A percentile compares a stretch with the other conserved stretches of the same genome.
phyloP scores from a whole-genome alignment of 2,329 filamentous ascomycete genomes.

The Niveomyces coronatus region DNA sequence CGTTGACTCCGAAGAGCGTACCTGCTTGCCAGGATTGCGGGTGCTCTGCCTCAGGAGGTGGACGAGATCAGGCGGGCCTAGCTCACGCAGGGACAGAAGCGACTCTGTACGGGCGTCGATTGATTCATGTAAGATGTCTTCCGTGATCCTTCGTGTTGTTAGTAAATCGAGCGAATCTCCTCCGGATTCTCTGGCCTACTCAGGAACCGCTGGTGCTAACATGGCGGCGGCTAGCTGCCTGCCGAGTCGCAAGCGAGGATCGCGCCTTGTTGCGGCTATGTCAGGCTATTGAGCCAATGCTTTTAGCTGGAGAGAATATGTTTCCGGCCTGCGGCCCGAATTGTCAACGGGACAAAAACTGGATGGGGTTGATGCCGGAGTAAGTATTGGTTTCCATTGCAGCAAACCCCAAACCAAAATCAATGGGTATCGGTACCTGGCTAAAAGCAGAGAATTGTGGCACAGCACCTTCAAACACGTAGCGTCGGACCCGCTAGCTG shows the following conservation, averaged over 20 bases:
- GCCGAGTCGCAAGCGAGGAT: too few relatives aligned
- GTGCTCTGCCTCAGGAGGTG: conserved; percentile 74
- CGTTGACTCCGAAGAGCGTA: conserved; percentile 17
- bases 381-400: neutral
- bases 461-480: too few relatives aligned
- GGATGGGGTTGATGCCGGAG: neutral
- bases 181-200: conserved; percentile 40
- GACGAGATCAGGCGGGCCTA: conserved; percentile 90
- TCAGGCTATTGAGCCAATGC: neutral
- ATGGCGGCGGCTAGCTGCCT: conserved; percentile 34
- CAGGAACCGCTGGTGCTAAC: conserved; percentile 66
- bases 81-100: conserved; percentile 73
- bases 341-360: neutral
- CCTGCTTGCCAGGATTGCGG: conserved; percentile 47
- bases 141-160: conserved; percentile 59
- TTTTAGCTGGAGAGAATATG: too few relatives aligned
- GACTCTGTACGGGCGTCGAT: conserved; percentile 89
- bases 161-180: conserved; percentile 8
- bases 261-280: too few relatives aligned
- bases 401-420: conserved; percentile 6
- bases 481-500: conserved; percentile 8
- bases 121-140: conserved; percentile 84
- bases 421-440: too few relatives aligned
- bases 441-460: conserved; percentile 9
- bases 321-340: neutral